Percentiles rank a stretch among this genome's conserved stretches.
These are phyloP conservation scores for Colletotrichum scovillei DNA, from an alignment of 2,329 filamentous ascomycete species.

Conservation along the genomic window DNA sequence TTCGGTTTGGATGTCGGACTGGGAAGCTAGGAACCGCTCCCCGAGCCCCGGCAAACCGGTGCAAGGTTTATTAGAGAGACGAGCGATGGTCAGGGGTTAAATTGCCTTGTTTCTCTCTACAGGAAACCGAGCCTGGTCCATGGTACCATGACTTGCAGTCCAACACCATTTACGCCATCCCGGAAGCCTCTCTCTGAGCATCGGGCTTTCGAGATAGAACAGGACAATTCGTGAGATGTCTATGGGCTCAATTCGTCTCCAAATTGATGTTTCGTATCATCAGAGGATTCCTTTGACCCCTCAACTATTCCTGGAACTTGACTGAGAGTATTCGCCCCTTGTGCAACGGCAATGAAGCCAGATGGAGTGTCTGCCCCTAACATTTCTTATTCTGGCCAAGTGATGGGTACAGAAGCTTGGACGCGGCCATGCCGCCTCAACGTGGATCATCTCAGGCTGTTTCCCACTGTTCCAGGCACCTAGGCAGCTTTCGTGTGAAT, in stretches of 20 bases:
- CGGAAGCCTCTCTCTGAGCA: neutral
- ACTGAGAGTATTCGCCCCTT: neutral
- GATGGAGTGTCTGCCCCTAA: conserved; percentile 32
- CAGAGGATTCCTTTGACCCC: neutral
- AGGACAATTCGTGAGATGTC: neutral
- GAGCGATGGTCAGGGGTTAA: conserved; percentile 11
- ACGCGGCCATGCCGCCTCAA: conserved; percentile 22
- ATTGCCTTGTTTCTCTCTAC: neutral
- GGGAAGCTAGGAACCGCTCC: conserved; percentile 5
- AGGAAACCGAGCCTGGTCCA: neutral
- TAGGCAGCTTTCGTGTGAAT: conserved; percentile 19
- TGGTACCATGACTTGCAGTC: neutral
- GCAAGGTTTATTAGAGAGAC: neutral
- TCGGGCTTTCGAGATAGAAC: neutral
- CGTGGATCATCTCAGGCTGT: neutral
- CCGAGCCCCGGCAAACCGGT: neutral
- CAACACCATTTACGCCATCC: neutral
- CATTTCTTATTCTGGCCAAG: conserved; percentile 30
- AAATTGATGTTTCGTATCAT: neutral
- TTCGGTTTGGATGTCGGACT: neutral
- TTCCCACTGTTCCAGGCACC: neutral
- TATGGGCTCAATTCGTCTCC: neutral
- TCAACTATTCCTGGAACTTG: neutral
- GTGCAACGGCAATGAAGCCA: neutral
- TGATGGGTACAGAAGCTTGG: conserved; percentile 24